Conservation (phyloP, 2,329 filamentous ascomycete genomes). For the Sporothrix protearum region DNA sequence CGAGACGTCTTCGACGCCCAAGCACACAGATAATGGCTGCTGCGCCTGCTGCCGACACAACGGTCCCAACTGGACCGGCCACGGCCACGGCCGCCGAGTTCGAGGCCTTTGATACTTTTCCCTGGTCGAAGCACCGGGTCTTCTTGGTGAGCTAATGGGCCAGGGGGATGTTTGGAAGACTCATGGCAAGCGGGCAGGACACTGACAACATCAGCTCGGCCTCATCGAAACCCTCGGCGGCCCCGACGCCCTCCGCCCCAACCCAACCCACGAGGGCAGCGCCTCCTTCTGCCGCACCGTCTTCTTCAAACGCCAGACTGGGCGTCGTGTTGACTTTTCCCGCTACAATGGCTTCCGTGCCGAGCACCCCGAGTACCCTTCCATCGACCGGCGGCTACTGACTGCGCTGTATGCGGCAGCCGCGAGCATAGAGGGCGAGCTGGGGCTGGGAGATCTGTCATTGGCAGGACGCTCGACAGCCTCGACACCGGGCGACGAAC, state of each 20-base stretch:
- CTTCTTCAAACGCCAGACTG: constrained; percentile 29
- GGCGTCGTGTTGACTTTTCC: constrained; percentile 28
- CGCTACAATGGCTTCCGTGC: constrained; percentile 27
- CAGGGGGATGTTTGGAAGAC: too few relatives aligned
- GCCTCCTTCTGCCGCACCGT: constrained; percentile 30
- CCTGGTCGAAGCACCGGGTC: constrained; percentile 28
- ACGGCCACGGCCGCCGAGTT: constrained; percentile 22
- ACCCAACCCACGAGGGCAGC: constrained; percentile 28
- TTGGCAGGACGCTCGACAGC: background rate
- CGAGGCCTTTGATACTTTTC: constrained; percentile 29
- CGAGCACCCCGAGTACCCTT: constrained; percentile 23
- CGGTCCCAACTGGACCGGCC: background rate
- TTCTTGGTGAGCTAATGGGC: constrained; percentile 27
- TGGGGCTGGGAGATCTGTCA: background rate
- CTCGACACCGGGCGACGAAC: background rate
- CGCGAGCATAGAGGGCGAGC: background rate
- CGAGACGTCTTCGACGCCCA: background rate
- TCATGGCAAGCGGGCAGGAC: too few relatives aligned
- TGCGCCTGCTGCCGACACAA: background rate
- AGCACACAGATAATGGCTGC: constrained; percentile 15
- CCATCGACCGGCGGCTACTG: constrained; percentile 28
- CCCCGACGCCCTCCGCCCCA: constrained; percentile 26
- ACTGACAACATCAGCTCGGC: constrained; percentile 26
- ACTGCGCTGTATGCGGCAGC: constrained; percentile 33
- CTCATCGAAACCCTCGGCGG: constrained; percentile 31